Evolutionary conservation across 2,329 filamentous ascomycete species (phyloP), one percentile per base, ranked within the genome.

Genomic region (Ophiocordyceps sinensis): DNA sequence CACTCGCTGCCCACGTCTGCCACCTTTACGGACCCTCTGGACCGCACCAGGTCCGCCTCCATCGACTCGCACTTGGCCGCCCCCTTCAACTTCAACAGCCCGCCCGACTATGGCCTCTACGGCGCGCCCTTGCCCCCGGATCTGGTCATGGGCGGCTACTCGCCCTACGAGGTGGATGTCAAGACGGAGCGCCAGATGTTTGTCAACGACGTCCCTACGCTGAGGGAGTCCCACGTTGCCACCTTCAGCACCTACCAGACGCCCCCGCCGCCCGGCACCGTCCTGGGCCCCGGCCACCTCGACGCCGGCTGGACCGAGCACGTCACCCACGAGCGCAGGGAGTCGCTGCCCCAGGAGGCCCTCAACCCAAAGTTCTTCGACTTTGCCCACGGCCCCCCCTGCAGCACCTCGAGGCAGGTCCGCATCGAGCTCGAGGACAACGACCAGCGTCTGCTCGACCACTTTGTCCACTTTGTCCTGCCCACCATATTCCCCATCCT

Each of bases 161-260:
- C 82, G 17, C 86, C 88, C 0, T 95, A 93, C 58, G 89, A 95
- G 62, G 80, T 95, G 45, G 89, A 95, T 59, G 83, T 96, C 67
- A 94, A 89, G 72, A 95, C 88, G 1, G 89, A 95, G 66, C 75
- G 85, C 48, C 86, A 95, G 52, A 87, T 93, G 69, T 94, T 85
- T 61, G 79, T 95, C 61, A 86, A 95, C 54, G 85, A 95, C 57
- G 74, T 94, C 42, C 86, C 85, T 5, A 83, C 87, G 13, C 70
- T 89, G 45, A 73, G 79, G 49, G 88, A 95, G 62, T 94, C 87
- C 12, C 85, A 85, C 28, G 80, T 87, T 31, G 93, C 88, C 0
- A 94, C 87, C 21, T 95, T 94, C 63, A 94, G 81, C 72, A 88
- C 85, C n/a, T 91, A 79, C 59, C 81, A 85, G 53, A 78, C 80